Base-by-base conservation (phyloP, 73 alveolate species). In the Diophrys sp. region DNA sequence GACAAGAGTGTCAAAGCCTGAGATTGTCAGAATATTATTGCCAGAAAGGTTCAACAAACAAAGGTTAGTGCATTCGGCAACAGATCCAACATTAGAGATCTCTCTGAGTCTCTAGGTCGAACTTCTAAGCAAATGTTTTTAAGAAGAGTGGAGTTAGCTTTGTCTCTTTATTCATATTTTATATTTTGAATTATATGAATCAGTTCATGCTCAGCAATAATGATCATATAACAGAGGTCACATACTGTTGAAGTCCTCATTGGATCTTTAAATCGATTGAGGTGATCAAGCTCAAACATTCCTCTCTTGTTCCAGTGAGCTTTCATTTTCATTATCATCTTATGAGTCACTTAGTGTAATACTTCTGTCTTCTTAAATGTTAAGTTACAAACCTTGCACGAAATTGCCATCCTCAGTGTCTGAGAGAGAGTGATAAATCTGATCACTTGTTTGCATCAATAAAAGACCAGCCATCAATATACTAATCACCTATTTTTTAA, bases 161-260 rank as follows among this genome's bases (percentile, higher is more conserved):
- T 14, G 80, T 29, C 53, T 81, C 83, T 56, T 73, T 54, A 1
- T 44, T 55, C 74, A 44, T 74, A 14, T 31, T 14, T 11, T 74
- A 74, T 31, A 26, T 0, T 26, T 26, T 72, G 33, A 27, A 44
- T 33, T 33, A n/a, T n/a, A n/a, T n/a, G n/a, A n/a, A 77, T 53
- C 8, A 83, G 79, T 29, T 83, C 91, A 31, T 83, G 83, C 68
- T 83, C 91, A 0, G 91, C 91, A 14, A 83, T 76, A n/a, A 83
- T 73, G 1, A 77, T 83, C 79, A 83, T 70, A 31, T 83, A 83
- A 71, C 91, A 83, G 32, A 83, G 83, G 32, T 83, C 91, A 53
- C 91, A 83, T 23, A 83, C 79, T 71, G 70, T 77, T 31, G 86
- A 83, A 28, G 91, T 34, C 55, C 81, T 29, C 70, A 74, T 83